A percentile compares a stretch with the other conserved stretches of the same genome.
These are phyloP conservation scores for Helotiales sp. DNA, from an alignment of 2,329 filamentous ascomycete genomes.

Conservation along the genomic window DNA sequence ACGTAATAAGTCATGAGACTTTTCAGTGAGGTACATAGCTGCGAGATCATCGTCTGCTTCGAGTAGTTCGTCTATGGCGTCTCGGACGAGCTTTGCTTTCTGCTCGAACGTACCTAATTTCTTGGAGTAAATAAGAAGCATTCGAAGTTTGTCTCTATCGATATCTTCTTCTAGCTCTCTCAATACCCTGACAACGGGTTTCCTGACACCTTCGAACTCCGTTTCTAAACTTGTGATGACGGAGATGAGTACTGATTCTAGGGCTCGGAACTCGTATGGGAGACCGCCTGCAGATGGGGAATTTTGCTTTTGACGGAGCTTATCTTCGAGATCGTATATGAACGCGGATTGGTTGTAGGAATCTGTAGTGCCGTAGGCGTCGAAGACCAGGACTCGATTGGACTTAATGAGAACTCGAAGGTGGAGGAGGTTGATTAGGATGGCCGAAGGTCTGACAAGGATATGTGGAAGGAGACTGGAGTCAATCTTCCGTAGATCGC, in stretches of 20 bases:
- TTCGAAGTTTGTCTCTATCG: slow-evolving; percentile 86
- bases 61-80: slow-evolving; percentile 91
- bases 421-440: slow-evolving; percentile 94
- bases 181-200: slow-evolving; percentile 86
- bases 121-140: slow-evolving; percentile 92
- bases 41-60: slow-evolving; percentile 95
- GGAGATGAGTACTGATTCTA: slow-evolving; percentile 92
- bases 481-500: slow-evolving; percentile 96
- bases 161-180: slow-evolving; percentile 95
- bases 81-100: slow-evolving; percentile 88
- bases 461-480: slow-evolving; percentile 95
- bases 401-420: slow-evolving; percentile 94
- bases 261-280: slow-evolving; percentile 92
- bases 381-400: slow-evolving; percentile 91
- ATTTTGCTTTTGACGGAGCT: slow-evolving; percentile 76
- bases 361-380: slow-evolving; percentile 91
- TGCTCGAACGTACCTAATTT: slow-evolving; percentile 96
- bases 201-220: slow-evolving; percentile 90
- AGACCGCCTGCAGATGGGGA: slow-evolving; percentile 61
- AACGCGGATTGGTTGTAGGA: slow-evolving; percentile 96
- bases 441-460: slow-evolving; percentile 86
- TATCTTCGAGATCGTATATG: slow-evolving; percentile 95
- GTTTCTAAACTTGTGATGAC: slow-evolving; percentile 90
- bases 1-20: slow-evolving; percentile 69
- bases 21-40: slow-evolving; percentile 94